Evolutionary conservation across 306 rosid genomes (phyloP), one percentile per base, ranked within the genome.

Genomic region (Corylus heterophylla): DNA sequence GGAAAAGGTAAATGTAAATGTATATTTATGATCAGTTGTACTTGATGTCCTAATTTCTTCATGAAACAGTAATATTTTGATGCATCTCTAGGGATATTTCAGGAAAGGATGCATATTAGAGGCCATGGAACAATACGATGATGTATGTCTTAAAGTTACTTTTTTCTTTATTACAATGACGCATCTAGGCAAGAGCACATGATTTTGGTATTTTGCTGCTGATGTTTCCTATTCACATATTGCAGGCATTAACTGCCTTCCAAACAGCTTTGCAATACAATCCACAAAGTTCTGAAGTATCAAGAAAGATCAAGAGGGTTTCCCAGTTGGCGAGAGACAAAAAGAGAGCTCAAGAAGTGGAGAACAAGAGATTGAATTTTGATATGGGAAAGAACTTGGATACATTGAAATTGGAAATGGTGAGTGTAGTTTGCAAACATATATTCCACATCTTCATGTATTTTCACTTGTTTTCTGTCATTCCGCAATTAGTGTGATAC

Each of bases 51-150:
- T 63, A 4, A 42, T 54, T 74, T 76, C 8, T 76, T 49, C 54
- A 29, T 56, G 79, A 27, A 73, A 48, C 39, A 56, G 55, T 78
- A 64, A 68, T 62, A 17, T 72, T 82, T 81, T 80, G 86, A 85
- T 83, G 80, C 63, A 80, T 54, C 84, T 84, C 39, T 90, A 96
- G 99, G 98, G 98, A 73, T 77, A 96, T 85, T 96, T 93, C 90
- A 88, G 99, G 88, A 96, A 93, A 87, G 98, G 98, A 79, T 90
- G 99, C 90, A 80, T 96, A 82, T 84, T 96, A 80, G 99, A 96
- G 85, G 97, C 93, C 76, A 85, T 93, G 99, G 93, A 93, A 74
- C 90, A 89, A 80, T 96, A 91, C 55, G 98, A 96, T 37, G 92
- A 96, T 81, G 99, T 93, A 83, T 59, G 86, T 75, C 54, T 49